These are phyloP conservation scores for Leccinum longicurvipes DNA, from an alignment of 768 basidiomycete species.

Conservation along the genomic window DNA sequence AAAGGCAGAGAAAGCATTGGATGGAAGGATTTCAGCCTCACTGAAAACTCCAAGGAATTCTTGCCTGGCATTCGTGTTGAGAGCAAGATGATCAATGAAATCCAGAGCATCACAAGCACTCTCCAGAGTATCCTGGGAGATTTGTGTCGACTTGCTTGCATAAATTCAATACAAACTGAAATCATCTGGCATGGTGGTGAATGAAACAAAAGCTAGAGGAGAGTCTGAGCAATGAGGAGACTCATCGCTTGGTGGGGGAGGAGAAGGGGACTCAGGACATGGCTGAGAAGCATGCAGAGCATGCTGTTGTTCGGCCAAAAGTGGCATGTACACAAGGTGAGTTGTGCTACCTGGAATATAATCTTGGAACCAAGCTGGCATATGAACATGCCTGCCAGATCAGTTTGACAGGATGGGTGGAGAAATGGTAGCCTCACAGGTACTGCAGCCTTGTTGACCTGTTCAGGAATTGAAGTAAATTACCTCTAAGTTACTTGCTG, in stretches of 20 bases:
- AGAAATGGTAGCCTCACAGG: too few species aligned
- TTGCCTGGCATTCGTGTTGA: not conserved
- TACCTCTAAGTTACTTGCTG: too few species aligned
- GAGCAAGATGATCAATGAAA: not conserved
- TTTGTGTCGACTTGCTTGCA: not conserved
- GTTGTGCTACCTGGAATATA: slow-evolving; percentile 2
- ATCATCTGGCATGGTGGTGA: not conserved
- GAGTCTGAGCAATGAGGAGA: not conserved
- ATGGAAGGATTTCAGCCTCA: not conserved
- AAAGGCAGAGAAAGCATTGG: slow-evolving; percentile 9
- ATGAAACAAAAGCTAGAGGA: not conserved
- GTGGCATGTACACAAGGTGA: not conserved
- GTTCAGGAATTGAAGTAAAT: too few species aligned
- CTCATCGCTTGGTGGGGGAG: not conserved
- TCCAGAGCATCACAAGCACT: not conserved
- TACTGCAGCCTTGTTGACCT: too few species aligned
- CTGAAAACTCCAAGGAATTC: not conserved
- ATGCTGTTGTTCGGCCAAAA: not conserved
- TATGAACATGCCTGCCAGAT: not conserved
- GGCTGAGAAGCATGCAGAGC: not conserved
- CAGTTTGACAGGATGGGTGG: too few species aligned
- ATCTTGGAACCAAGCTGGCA: not conserved
- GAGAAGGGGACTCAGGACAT: not conserved
- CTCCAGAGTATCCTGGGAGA: not conserved
- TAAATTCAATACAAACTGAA: not conserved